Conservation (phyloP, 495 filamentous ascomycete species). For the Podospora tetraspora region DNA sequence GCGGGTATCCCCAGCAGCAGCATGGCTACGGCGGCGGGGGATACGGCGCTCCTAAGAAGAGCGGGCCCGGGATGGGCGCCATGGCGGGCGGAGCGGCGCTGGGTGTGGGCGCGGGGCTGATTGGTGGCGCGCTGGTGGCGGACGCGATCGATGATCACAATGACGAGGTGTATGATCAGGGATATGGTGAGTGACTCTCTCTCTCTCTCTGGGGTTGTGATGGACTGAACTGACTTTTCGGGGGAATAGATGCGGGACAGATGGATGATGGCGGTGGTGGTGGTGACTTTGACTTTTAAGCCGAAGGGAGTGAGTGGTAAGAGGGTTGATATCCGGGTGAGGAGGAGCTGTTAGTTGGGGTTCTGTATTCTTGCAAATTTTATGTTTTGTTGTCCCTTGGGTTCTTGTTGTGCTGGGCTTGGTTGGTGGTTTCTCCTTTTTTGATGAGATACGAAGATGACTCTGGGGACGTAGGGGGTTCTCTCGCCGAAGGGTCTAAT, state of each 20-base stretch:
- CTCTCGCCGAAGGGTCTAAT: background rate
- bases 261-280: slow-evolving; percentile 7
- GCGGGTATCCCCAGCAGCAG: slow-evolving; percentile 32
- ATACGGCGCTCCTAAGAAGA: slow-evolving; percentile 17
- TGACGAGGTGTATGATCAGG: slow-evolving; percentile 47
- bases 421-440: background rate
- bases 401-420: background rate
- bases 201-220: background rate
- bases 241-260: background rate
- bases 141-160: slow-evolving; percentile 58
- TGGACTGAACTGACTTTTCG: background rate
- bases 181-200: slow-evolving; percentile 32
- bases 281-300: slow-evolving; percentile 1
- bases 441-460: background rate
- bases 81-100: slow-evolving; percentile 65
- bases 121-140: slow-evolving; percentile 65
- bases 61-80: slow-evolving; percentile 54
- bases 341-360: background rate
- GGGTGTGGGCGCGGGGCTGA: slow-evolving; percentile 68
- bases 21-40: slow-evolving; percentile 17
- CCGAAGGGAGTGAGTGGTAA: too few species aligned
- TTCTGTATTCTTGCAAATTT: background rate
- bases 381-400: background rate
- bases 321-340: background rate
- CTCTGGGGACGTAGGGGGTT: background rate